phyloP scores from a whole-genome alignment of 768 basidiomycete genomes.

The Auriculariales sp. region DNA sequence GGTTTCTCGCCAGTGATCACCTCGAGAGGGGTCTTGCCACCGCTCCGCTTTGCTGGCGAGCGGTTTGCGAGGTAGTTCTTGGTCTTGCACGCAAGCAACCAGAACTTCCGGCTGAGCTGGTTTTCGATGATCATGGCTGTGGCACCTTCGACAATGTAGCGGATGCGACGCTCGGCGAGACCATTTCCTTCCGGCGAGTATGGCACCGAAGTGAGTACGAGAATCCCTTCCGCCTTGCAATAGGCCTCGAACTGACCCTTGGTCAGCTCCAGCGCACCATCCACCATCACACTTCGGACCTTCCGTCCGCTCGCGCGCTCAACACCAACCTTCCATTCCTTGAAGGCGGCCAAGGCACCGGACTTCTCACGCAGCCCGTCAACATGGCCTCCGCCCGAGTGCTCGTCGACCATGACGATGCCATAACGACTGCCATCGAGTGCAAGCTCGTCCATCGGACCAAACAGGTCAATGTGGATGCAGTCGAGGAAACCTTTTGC shows the following conservation, averaged over 20 bases:
- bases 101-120: too few relatives aligned
- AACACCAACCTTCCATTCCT: constrained; percentile 3
- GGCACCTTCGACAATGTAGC: too few relatives aligned
- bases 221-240: too few relatives aligned
- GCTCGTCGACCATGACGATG: background rate
- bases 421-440: background rate
- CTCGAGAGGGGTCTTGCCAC: too few relatives aligned
- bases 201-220: too few relatives aligned
- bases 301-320: constrained; percentile 4
- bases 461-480: background rate
- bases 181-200: too few relatives aligned
- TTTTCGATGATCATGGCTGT: too few relatives aligned
- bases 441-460: background rate
- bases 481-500: background rate
- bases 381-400: background rate
- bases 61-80: too few relatives aligned
- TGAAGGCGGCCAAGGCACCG: constrained; percentile 3
- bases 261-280: constrained; percentile 9
- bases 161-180: too few relatives aligned
- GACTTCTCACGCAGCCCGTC: background rate
- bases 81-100: too few relatives aligned
- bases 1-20: constrained; percentile 6
- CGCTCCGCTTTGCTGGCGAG: too few relatives aligned
- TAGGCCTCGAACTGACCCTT: constrained; percentile 3
- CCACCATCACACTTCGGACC: constrained; percentile 3